A percentile compares a stretch with the other conserved stretches of the same genome.
These are phyloP conservation scores for Aaosphaeria pasadenensis DNA, from an alignment of 2,329 filamentous ascomycete species.

Conservation along the genomic window DNA sequence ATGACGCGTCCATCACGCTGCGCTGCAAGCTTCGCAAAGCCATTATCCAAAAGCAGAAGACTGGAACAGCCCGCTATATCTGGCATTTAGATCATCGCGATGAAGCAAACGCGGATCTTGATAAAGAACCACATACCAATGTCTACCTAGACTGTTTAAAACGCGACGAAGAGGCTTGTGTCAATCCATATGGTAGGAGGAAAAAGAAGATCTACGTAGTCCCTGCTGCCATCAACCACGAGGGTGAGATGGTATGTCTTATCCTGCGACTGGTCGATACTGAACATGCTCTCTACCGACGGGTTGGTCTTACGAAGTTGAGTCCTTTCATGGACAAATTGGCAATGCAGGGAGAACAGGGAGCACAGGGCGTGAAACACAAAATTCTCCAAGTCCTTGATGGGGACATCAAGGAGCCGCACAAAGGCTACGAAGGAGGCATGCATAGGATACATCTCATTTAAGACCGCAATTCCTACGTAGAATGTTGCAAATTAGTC, in stretches of 20 bases:
- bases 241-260: slow-evolving; percentile 6
- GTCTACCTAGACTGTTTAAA: slow-evolving; percentile 9
- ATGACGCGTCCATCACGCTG: slow-evolving; percentile 2
- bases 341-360: too few relatives aligned
- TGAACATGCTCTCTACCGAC: slow-evolving; percentile 2
- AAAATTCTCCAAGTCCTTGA: too few relatives aligned
- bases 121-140: slow-evolving; percentile 5
- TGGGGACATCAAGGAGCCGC: too few relatives aligned
- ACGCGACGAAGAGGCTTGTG: slow-evolving; percentile 1
- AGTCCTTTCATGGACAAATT: slow-evolving; percentile 5
- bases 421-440: too few relatives aligned
- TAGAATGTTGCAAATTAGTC: too few relatives aligned
- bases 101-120: background rate
- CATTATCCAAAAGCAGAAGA: background rate
- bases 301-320: slow-evolving; percentile 10
- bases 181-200: too few relatives aligned
- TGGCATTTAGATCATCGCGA: slow-evolving; percentile 1
- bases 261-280: slow-evolving; percentile 3
- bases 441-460: too few relatives aligned
- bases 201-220: slow-evolving; percentile 4
- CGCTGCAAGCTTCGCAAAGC: slow-evolving; percentile 1
- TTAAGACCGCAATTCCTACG: too few relatives aligned
- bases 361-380: too few relatives aligned
- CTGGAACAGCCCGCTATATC: slow-evolving; percentile 1
- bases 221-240: slow-evolving; percentile 3